A percentile compares a stretch with the other conserved stretches of the same genome.
phyloP scores from a whole-genome alignment of 352 stramenopile genomes.

The Phytophthora fragariae region DNA sequence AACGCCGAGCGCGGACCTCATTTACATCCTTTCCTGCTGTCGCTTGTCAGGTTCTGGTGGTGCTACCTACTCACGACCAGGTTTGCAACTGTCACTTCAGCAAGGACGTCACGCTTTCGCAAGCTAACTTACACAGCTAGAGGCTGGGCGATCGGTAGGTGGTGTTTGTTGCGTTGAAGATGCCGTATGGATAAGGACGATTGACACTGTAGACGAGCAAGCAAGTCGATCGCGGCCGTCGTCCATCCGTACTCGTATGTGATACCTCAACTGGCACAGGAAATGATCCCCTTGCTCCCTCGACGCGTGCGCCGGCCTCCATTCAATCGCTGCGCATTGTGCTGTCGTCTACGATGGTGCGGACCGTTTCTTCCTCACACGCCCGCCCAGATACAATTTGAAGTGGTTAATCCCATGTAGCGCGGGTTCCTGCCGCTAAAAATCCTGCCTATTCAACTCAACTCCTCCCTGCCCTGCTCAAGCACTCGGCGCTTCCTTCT shows the following conservation, averaged over 20 bases:
- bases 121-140: neutral
- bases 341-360: slow-evolving; percentile 16
- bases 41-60: slow-evolving; percentile 6
- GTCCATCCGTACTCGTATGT: slow-evolving; percentile 9
- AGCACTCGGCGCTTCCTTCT: slow-evolving; percentile 29
- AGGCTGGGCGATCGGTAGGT: neutral
- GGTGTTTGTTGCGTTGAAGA: too few relatives aligned
- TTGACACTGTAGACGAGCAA: slow-evolving; percentile 20
- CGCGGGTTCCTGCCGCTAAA: slow-evolving; percentile 17
- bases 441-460: slow-evolving; percentile 31
- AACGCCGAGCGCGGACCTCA: slow-evolving; percentile 24
- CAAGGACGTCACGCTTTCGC: neutral
- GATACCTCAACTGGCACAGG: slow-evolving; percentile 16
- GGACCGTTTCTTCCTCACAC: slow-evolving; percentile 22
- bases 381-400: slow-evolving; percentile 27
- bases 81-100: neutral
- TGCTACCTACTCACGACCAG: neutral
- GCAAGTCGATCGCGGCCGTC: slow-evolving; percentile 8
- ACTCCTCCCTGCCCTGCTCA: slow-evolving; percentile 13
- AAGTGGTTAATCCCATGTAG: slow-evolving; percentile 32
- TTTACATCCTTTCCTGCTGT: slow-evolving; percentile 26
- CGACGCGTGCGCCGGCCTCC: slow-evolving; percentile 2
- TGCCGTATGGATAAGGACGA: neutral
- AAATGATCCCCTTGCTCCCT: slow-evolving; percentile 2
- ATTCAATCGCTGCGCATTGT: slow-evolving; percentile 20